A percentile compares a stretch with the other conserved stretches of the same genome.
Evolutionary conservation across 139 green algal genomes (phyloP).

Genomic region (Chlamydomonas sp.): DNA sequence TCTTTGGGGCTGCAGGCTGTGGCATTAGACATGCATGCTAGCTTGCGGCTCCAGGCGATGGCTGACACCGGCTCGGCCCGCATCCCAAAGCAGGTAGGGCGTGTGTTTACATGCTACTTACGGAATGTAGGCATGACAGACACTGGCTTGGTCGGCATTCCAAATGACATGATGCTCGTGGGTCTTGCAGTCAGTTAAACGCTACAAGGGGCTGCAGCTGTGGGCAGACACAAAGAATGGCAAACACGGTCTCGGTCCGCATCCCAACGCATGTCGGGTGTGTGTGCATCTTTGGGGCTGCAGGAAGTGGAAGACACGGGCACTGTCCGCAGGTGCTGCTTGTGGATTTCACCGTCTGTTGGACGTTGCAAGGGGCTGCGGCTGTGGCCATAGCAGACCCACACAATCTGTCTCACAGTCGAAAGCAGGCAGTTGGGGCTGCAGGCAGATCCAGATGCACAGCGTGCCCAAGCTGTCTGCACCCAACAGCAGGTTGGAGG

Average conservation of each 20-base stretch:
- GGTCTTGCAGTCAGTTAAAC: background rate
- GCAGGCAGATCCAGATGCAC: no score
- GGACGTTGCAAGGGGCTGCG: slow-evolving; percentile 2
- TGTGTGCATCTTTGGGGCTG: no score
- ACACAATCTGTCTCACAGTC: slow-evolving; percentile 37
- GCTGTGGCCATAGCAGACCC: no score
- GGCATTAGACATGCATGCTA: slow-evolving; percentile 2
- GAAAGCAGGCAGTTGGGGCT: no score
- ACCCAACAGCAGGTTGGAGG: no score
- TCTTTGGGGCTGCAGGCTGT: background rate
- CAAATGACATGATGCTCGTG: slow-evolving; percentile 64
- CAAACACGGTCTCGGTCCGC: slow-evolving; percentile 47
- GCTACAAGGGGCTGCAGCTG: background rate
- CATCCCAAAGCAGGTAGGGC: no score
- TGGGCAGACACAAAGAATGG: no score
- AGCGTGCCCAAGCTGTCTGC: no score
- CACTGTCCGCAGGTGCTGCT: slow-evolving; percentile 55
- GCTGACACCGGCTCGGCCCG: slow-evolving; percentile 47
- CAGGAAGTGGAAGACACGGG: slow-evolving; percentile 28
- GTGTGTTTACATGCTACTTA: no score
- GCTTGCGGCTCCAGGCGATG: no score
- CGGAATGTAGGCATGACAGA: no score
- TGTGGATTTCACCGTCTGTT: background rate
- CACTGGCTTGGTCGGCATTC: slow-evolving; percentile 50
- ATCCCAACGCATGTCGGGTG: slow-evolving; percentile 68